Evolutionary conservation across 2,329 filamentous ascomycete genomes (phyloP), one percentile per base, ranked within the genome.

Genomic region (Monosporascus cannonballus): DNA sequence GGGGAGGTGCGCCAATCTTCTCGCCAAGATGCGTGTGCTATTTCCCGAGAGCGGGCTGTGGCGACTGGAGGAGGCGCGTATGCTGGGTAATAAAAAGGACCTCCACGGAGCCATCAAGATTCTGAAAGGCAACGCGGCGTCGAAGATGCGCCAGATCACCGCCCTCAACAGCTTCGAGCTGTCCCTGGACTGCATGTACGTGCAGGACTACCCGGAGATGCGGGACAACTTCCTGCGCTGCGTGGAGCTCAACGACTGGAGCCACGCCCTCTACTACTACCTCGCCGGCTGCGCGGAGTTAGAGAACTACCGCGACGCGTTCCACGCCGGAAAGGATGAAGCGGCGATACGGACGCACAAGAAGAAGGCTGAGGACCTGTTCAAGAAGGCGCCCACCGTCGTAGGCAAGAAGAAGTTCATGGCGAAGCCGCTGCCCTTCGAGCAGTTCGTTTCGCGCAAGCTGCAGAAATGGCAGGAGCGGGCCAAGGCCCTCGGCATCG

Each of bases 331-430:
- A 14, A 58, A 57, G 34, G 62, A 65, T 27, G 64, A 75, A 47
- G 70, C 68, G 0, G 71, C 79, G 44, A 83, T 85, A 0, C 69
- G 73, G 9, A 67, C 72, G 44, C 79, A 86, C 59, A 88, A 86
- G 59, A 71, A 74, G 51, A 78, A 80, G 55, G 88, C 91, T 0
- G 84, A 86, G 49, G 80, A 87, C 52, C 80, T 87, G 48, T 76
- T 96, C 58, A 78, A 81, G 41, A 87, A 85, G 63, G 89, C 87
- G 0, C 86, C 89, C 0, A 77, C 81, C 0, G 78, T 89, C 48
- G 86, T 88, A 0, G 92, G 92, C 39, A 91, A 89, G 72, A 96
- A 96, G 73, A 84, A 84, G 41, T 90, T 99, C 69, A 89, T 97
- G 87, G 87, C 90, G 0, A 83, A 87, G 22, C 90, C 95, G 63